These are phyloP conservation scores for Colletotrichum scovillei DNA, from an alignment of 2,329 filamentous ascomycete genomes.

Conservation along the genomic window DNA sequence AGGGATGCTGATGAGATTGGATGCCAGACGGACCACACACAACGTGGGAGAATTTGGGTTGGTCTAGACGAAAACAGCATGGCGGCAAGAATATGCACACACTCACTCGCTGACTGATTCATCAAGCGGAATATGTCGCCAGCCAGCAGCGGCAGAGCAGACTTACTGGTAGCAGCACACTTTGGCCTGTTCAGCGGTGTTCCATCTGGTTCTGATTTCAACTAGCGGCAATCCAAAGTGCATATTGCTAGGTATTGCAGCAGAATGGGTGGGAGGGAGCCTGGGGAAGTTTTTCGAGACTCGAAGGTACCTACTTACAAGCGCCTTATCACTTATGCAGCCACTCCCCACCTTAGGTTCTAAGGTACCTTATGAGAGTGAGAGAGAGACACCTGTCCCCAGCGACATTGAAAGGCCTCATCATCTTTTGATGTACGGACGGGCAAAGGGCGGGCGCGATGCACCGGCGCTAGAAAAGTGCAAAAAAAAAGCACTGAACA, in stretches of 20 bases:
- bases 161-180: neutral
- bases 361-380: neutral
- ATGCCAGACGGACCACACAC: constrained; percentile 18
- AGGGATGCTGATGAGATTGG: constrained; percentile 30
- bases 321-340: no score
- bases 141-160: neutral
- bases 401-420: no score
- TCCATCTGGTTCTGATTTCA: neutral
- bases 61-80: constrained; percentile 34
- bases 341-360: no score
- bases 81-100: neutral
- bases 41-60: constrained; percentile 20
- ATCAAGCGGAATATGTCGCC: constrained; percentile 9
- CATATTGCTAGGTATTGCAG: neutral
- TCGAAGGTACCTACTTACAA: neutral
- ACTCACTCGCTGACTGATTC: constrained; percentile 7
- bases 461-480: neutral
- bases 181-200: neutral
- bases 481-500: neutral
- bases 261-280: neutral
- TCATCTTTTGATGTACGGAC: neutral
- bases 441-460: neutral
- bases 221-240: neutral
- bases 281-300: neutral
- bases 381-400: neutral